Conservation (phyloP, 2,329 filamentous ascomycete genomes). For the Colletotrichum zoysiae region DNA sequence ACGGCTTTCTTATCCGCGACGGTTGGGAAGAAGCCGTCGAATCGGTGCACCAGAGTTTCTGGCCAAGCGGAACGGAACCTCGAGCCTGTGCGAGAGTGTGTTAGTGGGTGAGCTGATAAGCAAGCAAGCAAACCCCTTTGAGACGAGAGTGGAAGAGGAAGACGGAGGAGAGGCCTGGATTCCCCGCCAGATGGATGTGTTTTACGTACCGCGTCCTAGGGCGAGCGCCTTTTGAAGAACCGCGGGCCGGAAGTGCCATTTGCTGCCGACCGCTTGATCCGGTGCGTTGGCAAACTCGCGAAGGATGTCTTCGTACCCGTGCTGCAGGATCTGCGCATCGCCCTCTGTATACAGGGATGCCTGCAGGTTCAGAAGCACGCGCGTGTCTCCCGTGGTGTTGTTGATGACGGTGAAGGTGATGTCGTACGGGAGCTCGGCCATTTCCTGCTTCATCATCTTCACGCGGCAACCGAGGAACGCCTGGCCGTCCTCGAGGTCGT, state of each 20-base stretch:
- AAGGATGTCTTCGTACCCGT: conserved; percentile 1
- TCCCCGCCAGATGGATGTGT: too few relatives aligned
- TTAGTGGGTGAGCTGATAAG: too few relatives aligned
- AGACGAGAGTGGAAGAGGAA: too few relatives aligned
- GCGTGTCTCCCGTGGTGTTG: conserved; percentile 1
- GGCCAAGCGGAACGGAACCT: not conserved
- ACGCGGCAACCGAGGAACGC: not conserved
- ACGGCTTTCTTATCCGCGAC: not conserved
- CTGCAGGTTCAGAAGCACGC: not conserved
- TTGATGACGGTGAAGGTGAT: conserved; percentile 11
- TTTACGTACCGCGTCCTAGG: conserved; percentile 4
- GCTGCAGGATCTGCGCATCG: conserved; percentile 4
- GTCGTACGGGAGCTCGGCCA: conserved; percentile 4
- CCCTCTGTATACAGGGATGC: not conserved
- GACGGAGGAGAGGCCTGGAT: too few relatives aligned
- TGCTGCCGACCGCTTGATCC: not conserved
- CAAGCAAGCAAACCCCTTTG: too few relatives aligned
- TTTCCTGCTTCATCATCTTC: conserved; percentile 14
- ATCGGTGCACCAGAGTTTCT: conserved; percentile 2
- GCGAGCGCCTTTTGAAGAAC: conserved; percentile 2
- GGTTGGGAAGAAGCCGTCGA: conserved; percentile 1
- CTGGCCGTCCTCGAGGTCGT: conserved; percentile 44
- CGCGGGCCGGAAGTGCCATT: conserved; percentile 1
- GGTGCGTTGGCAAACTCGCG: conserved; percentile 5
- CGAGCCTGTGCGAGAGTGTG: not conserved